phyloP scores from a whole-genome alignment of 768 basidiomycete genomes.

The Leccinum imitatum region DNA sequence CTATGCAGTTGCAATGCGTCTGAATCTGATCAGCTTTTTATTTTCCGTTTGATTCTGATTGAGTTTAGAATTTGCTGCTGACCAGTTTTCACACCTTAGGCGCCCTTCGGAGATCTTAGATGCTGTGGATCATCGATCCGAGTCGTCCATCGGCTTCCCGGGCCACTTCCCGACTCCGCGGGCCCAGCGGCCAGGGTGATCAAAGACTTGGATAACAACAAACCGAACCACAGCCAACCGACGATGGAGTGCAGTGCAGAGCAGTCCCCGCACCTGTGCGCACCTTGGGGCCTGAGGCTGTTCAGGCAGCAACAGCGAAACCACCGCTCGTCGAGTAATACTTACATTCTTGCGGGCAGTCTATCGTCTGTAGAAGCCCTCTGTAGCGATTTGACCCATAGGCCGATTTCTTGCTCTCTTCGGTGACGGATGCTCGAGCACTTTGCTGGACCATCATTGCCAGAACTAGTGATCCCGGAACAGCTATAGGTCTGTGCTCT shows the following conservation, averaged over 20 bases:
- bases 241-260: not conserved
- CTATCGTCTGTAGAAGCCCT: not conserved
- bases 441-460: not conserved
- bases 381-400: not conserved
- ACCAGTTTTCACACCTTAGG: not conserved
- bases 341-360: not conserved
- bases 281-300: not conserved
- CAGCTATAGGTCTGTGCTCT: not conserved
- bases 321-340: not conserved
- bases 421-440: not conserved
- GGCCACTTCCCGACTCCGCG: too few relatives aligned
- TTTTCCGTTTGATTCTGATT: not conserved
- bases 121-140: not conserved
- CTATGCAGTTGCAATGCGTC: too few relatives aligned
- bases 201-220: not conserved
- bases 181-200: conserved; percentile 2
- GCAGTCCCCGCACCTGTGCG: too few relatives aligned
- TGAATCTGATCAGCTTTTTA: too few relatives aligned
- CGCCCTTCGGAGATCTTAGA: not conserved
- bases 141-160: not conserved
- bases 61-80: not conserved
- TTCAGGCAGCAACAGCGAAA: not conserved
- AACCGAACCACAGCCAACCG: not conserved
- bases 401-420: not conserved
- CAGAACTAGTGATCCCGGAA: not conserved